Percentiles rank a stretch among this genome's conserved stretches.
phyloP scores from a whole-genome alignment of 1,139 yeast genomes.

The Pneumocystis murina region DNA sequence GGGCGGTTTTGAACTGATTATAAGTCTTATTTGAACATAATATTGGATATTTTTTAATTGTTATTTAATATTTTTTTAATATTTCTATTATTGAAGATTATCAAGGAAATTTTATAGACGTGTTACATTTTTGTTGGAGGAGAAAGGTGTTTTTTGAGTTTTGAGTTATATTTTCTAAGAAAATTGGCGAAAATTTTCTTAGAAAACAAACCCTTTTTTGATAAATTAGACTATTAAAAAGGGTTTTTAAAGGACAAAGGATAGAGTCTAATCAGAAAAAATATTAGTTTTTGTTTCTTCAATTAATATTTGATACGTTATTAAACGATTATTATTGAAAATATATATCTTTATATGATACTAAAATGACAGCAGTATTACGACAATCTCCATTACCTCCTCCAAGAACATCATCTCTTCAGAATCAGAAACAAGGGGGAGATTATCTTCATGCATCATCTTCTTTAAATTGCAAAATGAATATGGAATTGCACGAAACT shows the following conservation, averaged over 20 bases:
- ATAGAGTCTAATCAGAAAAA: background rate
- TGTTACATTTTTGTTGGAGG: background rate
- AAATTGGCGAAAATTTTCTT: background rate
- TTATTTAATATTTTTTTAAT: background rate
- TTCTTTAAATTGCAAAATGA: background rate
- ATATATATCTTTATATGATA: background rate
- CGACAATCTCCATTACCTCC: background rate
- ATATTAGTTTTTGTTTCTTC: background rate
- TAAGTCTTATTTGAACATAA: background rate
- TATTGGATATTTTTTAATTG: background rate
- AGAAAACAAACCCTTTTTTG: background rate
- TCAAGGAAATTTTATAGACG: background rate
- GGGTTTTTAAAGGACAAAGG: background rate
- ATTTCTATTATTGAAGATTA: background rate
- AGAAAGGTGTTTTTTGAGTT: background rate
- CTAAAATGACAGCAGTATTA: background rate
- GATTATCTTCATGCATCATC: background rate
- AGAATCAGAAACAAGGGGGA: background rate
- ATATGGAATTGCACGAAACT: slow-evolving; percentile 6
- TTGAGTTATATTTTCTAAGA: background rate
- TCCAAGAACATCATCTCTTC: background rate
- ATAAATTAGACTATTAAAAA: background rate
- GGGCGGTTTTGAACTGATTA: background rate
- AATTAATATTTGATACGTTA: background rate
- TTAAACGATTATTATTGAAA: background rate